These are phyloP conservation scores for Barnettozyma sucrosica DNA, from an alignment of 805 yeast species.

Conservation along the genomic window DNA sequence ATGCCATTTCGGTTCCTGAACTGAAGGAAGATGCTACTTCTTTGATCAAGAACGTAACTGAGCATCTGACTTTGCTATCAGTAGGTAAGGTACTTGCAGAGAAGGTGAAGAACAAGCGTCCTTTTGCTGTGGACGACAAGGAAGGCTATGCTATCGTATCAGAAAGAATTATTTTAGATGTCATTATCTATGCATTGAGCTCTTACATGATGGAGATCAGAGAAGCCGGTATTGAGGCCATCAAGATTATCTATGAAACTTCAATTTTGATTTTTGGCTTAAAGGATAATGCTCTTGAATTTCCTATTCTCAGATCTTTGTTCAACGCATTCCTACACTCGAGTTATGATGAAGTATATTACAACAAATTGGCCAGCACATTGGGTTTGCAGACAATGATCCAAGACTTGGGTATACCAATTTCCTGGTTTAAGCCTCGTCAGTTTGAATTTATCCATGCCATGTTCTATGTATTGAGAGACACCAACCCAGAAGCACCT, in stretches of 20 bases:
- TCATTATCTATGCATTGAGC: slow-evolving; percentile 74
- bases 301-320: slow-evolving; percentile 71
- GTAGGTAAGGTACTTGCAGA: slow-evolving; percentile 68
- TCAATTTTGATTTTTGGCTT: slow-evolving; percentile 65
- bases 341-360: slow-evolving; percentile 86
- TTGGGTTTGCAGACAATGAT: slow-evolving; percentile 73
- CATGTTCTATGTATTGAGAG: slow-evolving; percentile 83
- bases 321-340: slow-evolving; percentile 82
- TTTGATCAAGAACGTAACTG: slow-evolving; percentile 61
- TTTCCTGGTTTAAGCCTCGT: slow-evolving; percentile 65
- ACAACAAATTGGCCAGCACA: slow-evolving; percentile 83
- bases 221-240: slow-evolving; percentile 61
- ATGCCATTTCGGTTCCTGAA: slow-evolving; percentile 70
- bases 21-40: slow-evolving; percentile 58
- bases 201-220: slow-evolving; percentile 68
- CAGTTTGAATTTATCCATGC: slow-evolving; percentile 85
- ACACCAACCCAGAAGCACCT: slow-evolving; percentile 86
- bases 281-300: slow-evolving; percentile 56
- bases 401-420: slow-evolving; percentile 60
- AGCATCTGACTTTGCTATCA: slow-evolving; percentile 74
- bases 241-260: slow-evolving; percentile 54
- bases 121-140: slow-evolving; percentile 69
- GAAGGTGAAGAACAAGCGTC: slow-evolving; percentile 58
- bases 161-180: slow-evolving; percentile 65
- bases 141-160: slow-evolving; percentile 71